Base-by-base conservation (phyloP, 2,329 filamentous ascomycete species). In the Cercospora brassicicola region DNA sequence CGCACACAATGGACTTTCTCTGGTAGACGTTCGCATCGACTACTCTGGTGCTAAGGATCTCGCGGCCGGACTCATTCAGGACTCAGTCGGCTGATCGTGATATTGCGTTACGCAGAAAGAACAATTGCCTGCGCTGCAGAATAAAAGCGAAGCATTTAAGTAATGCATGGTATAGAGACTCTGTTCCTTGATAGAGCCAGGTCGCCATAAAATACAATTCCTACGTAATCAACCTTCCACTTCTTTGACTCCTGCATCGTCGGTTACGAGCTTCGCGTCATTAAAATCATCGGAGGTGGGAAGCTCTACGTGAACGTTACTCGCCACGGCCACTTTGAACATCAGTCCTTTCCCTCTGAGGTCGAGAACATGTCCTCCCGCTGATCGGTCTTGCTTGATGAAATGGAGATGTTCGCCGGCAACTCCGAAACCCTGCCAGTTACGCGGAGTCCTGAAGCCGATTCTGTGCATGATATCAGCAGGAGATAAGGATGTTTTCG, bases 1-100 rank as follows among this genome's bases (percentile, higher is more conserved):
- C 61, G 78, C 75, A 7, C 78, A 79, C 59, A 71, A 80, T 56
- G 82, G 83, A 1, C 78, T 84, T 2, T 78, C 77, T 39, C 68
- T 84, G n/a, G 83, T 84, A 15, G 82, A 84, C 71, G 77, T 84
- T 6, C 71, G 74, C 48, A 83, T 84, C 65, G 82, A 84, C 72
- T 84, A 84, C 68, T 78, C 77, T 33, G 75, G 79, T 26, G 82
- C 80, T 39, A 74, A 76, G 60, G 81, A 81, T 62, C 68, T 84
- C 66, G 82, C 82, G 67, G 73, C 73, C 51, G 73, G 82, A 59
- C 74, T 84, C 3, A 78, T 83, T 56, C 65, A 77, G 66, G 77
- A 77, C 48, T 76, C 72, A 51, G 74, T 78, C 15, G 77, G 76
- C 23, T 78, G 63, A 73, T 31, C 7, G 8, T 33, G n/a, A 36